Percentiles rank a stretch among this genome's conserved stretches.
These are phyloP conservation scores for Flammula alnicola DNA, from an alignment of 1,284 basidiomycete genomes.

Conservation along the genomic window DNA sequence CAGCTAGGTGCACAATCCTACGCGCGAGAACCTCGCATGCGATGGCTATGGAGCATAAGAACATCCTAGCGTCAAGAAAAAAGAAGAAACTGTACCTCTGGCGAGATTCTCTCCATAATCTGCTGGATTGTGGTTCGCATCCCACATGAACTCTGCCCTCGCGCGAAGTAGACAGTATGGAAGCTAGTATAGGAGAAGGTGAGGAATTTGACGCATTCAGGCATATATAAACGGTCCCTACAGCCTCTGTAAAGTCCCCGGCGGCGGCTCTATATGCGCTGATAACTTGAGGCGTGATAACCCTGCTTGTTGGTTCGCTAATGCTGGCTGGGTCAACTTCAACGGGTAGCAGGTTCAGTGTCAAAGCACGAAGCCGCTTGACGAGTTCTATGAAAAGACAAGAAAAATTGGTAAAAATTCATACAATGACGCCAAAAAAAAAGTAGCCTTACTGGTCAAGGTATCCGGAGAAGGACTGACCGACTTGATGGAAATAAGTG, in stretches of 20 bases:
- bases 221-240: conserved; percentile 41
- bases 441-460: conserved; percentile 60
- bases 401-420: neutral
- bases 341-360: conserved; percentile 79
- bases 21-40: conserved; percentile 91
- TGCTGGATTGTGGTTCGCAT: conserved; percentile 74
- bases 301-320: conserved; percentile 67
- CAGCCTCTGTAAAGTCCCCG: conserved; percentile 81
- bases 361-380: conserved; percentile 79
- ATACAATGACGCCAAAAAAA: neutral
- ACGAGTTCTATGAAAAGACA: conserved; percentile 63
- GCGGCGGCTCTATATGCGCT: conserved; percentile 67
- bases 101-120: conserved; percentile 87
- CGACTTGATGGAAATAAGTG: conserved; percentile 50
- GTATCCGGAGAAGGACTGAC: conserved; percentile 69
- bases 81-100: conserved; percentile 56
- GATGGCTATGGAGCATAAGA: conserved; percentile 48
- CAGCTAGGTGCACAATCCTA: conserved; percentile 72
- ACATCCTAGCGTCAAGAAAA: conserved; percentile 8
- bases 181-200: conserved; percentile 46
- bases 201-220: neutral
- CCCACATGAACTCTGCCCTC: conserved; percentile 76
- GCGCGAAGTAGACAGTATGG: conserved; percentile 85
- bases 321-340: conserved; percentile 70
- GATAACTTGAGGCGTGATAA: conserved; percentile 75